Base-by-base conservation (phyloP, 179 eudicot species). In the Amaranthus tricolor region DNA sequence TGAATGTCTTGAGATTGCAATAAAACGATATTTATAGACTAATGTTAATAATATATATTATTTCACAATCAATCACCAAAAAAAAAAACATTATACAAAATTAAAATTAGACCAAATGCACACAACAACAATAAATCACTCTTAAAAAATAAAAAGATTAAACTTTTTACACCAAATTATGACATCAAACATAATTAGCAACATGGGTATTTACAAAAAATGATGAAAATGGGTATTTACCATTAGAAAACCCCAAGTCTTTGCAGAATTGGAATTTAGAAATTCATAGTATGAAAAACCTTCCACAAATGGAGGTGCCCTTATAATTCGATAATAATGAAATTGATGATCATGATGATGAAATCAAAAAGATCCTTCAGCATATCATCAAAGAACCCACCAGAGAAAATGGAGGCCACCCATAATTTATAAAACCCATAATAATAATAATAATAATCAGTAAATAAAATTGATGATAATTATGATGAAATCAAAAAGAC, bases 1-100 rank as follows among this genome's bases (percentile, higher is more conserved):
- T n/a, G n/a, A n/a, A n/a, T n/a, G n/a, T n/a, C n/a, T n/a, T n/a
- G n/a, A n/a, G n/a, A n/a, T n/a, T n/a, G n/a, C n/a, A n/a, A n/a
- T n/a, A n/a, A n/a, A n/a, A n/a, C n/a, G n/a, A n/a, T n/a, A n/a
- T n/a, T n/a, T n/a, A n/a, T n/a, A n/a, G n/a, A n/a, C n/a, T n/a
- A n/a, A n/a, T n/a, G n/a, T n/a, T n/a, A n/a, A n/a, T n/a, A n/a
- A n/a, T n/a, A n/a, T n/a, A n/a, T n/a, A n/a, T n/a, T n/a, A n/a
- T n/a, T n/a, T n/a, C n/a, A n/a, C n/a, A n/a, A n/a, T n/a, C n/a
- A n/a, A n/a, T n/a, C n/a, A n/a, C n/a, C n/a, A n/a, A n/a, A n/a
- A n/a, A n/a, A n/a, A n/a, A n/a, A 76, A 80, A 76, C 79, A 76
- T 58, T 71, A 31, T 51, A 70, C 13, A 51, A 19, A 79, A 9